A percentile compares a stretch with the other conserved stretches of the same genome.
Evolutionary conservation across 2,329 filamentous ascomycete genomes (phyloP).

Genomic region (Colletotrichum acutatum): DNA sequence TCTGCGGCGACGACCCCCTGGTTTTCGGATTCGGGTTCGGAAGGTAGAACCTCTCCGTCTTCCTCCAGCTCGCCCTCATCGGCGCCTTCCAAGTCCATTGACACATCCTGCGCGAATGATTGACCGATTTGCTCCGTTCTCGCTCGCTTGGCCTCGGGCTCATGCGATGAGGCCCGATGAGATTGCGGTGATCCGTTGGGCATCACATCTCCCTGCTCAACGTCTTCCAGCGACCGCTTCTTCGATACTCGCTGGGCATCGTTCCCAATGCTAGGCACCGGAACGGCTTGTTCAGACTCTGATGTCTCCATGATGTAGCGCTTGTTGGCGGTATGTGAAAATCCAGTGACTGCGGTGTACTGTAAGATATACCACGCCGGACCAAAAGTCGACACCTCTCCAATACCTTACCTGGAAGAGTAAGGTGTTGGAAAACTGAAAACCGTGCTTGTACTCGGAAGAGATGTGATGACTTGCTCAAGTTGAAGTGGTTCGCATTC

Average conservation of each 20-base stretch:
- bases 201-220: conserved; percentile 19
- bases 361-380: background rate
- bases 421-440: no score
- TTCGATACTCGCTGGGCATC: conserved; percentile 33
- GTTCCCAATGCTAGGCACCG: background rate
- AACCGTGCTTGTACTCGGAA: no score
- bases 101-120: background rate
- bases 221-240: conserved; percentile 44
- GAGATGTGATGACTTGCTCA: no score
- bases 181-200: conserved; percentile 13
- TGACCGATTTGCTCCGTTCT: conserved; percentile 11
- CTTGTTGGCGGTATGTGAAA: background rate
- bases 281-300: background rate
- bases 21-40: background rate
- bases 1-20: background rate
- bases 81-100: conserved; percentile 22
- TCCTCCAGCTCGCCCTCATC: conserved; percentile 50
- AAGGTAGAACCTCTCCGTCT: conserved; percentile 13
- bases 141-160: conserved; percentile 38
- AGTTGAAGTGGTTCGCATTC: background rate
- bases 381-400: background rate
- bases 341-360: background rate
- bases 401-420: background rate
- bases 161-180: conserved; percentile 17
- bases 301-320: conserved; percentile 23